Conservation (phyloP, 177 flowering plant genomes). For the Vitis hybrid region DNA sequence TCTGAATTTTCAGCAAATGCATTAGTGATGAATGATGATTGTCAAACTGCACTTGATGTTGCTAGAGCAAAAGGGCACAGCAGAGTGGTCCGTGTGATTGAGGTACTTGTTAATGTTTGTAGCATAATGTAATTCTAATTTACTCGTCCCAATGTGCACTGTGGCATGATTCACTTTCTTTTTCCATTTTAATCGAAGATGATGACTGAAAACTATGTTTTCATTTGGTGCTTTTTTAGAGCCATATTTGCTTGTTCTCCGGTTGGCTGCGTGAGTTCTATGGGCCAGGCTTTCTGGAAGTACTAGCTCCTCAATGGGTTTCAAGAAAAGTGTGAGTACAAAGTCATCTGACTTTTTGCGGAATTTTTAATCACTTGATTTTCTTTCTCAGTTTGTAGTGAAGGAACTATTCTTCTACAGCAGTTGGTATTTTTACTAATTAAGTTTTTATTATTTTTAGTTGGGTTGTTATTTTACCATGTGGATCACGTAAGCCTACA, state of each 20-base stretch:
- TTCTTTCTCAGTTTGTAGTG: neutral
- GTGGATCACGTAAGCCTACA: slow-evolving; percentile 53
- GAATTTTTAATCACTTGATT: neutral
- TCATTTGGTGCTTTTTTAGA: slow-evolving; percentile 30
- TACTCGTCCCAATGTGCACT: neutral
- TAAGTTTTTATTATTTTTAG: slow-evolving; percentile 24
- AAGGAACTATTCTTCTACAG: neutral
- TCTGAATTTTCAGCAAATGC: slow-evolving; percentile 68
- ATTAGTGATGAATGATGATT: slow-evolving; percentile 73
- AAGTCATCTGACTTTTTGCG: neutral
- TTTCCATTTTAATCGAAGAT: neutral
- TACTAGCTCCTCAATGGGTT: slow-evolving; percentile 67
- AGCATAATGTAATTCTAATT: too few species aligned
- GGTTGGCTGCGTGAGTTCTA: slow-evolving; percentile 89
- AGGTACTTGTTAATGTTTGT: slow-evolving; percentile 45
- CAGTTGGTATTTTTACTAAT: neutral
- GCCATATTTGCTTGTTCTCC: slow-evolving; percentile 78
- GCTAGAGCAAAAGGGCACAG: slow-evolving; percentile 70
- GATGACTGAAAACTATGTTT: neutral
- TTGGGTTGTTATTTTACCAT: slow-evolving; percentile 84
- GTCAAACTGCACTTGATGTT: slow-evolving; percentile 83
- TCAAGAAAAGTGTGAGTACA: slow-evolving; percentile 83
- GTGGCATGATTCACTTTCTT: neutral
- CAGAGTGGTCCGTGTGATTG: slow-evolving; percentile 84
- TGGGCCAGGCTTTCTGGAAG: slow-evolving; percentile 85